Conservation (phyloP, 164 flowering plant genomes). For the Kalanchoe fedtschenkoi region DNA sequence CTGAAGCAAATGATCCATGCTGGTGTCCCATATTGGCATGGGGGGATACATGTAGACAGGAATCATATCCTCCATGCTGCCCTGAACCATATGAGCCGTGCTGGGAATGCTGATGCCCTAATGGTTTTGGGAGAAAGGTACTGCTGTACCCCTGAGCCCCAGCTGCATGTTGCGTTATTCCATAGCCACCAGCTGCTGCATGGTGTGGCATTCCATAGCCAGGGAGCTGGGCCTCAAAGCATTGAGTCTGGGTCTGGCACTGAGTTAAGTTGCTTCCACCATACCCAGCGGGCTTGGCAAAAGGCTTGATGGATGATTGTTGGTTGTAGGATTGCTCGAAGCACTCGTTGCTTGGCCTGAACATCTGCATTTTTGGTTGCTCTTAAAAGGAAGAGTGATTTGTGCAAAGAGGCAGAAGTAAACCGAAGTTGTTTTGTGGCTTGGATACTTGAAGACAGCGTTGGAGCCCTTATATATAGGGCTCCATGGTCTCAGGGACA, state of each 20-base stretch:
- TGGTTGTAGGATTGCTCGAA: slow-evolving; percentile 3
- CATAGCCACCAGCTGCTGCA: not conserved
- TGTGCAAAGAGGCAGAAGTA: not conserved
- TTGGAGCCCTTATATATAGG: not conserved
- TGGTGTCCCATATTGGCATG: not conserved
- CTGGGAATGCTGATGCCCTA: not conserved
- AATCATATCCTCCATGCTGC: not conserved
- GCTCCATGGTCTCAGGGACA: not conserved
- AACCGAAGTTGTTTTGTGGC: not conserved
- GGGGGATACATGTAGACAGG: no score
- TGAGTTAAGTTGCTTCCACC: not conserved
- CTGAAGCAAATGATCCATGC: not conserved
- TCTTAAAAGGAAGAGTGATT: not conserved
- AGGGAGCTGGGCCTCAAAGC: not conserved
- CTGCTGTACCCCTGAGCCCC: not conserved
- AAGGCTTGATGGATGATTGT: not conserved
- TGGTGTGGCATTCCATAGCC: not conserved
- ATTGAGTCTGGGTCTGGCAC: not conserved
- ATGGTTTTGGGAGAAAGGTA: not conserved
- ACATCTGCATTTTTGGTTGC: not conserved
- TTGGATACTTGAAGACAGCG: not conserved
- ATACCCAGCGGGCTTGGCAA: not conserved
- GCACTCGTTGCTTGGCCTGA: slow-evolving; percentile 5
- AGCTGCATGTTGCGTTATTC: no score
- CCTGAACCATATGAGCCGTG: not conserved